These are phyloP conservation scores for Pseudotsuga menziesii DNA, from an alignment of 75 land plant genomes.

Conservation along the genomic window DNA sequence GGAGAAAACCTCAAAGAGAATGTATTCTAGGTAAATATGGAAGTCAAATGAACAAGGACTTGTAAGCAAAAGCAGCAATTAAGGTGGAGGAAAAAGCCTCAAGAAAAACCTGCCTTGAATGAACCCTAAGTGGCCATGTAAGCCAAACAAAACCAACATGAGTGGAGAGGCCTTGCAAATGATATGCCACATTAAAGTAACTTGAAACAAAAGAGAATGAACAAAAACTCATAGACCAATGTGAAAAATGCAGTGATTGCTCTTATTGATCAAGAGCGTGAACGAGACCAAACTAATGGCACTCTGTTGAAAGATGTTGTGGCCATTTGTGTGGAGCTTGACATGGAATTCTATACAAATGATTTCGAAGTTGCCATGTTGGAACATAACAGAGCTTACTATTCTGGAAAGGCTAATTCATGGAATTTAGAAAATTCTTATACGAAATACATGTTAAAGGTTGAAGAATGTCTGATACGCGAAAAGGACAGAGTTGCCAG, in stretches of 20 bases:
- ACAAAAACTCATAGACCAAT: neutral
- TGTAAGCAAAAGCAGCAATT: too few species aligned
- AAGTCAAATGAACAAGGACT: too few species aligned
- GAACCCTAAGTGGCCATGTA: too few species aligned
- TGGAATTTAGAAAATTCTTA: conserved; percentile 92
- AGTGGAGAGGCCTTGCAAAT: too few species aligned
- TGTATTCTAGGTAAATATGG: too few species aligned
- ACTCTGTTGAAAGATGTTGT: conserved; percentile 80
- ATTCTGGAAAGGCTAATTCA: conserved; percentile 67
- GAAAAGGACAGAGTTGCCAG: conserved; percentile 80
- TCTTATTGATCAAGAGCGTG: conserved; percentile 89
- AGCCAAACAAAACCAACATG: too few species aligned
- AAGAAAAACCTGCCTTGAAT: too few species aligned
- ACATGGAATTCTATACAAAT: conserved; percentile 72
- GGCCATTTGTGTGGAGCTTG: conserved; percentile 80
- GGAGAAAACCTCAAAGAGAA: too few species aligned
- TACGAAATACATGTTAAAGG: conserved; percentile 85
- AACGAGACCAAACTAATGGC: conserved; percentile 84
- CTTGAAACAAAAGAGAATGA: too few species aligned
- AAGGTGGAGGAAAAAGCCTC: too few species aligned
- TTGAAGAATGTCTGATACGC: conserved; percentile 68
- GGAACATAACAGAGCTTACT: conserved; percentile 66
- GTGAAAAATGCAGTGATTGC: conserved; percentile 79
- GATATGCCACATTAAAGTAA: too few species aligned
- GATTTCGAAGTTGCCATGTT: conserved; percentile 84